phyloP scores from a whole-genome alignment of 257 asterid genomes.

The Nicotiana tomentosiformis region DNA sequence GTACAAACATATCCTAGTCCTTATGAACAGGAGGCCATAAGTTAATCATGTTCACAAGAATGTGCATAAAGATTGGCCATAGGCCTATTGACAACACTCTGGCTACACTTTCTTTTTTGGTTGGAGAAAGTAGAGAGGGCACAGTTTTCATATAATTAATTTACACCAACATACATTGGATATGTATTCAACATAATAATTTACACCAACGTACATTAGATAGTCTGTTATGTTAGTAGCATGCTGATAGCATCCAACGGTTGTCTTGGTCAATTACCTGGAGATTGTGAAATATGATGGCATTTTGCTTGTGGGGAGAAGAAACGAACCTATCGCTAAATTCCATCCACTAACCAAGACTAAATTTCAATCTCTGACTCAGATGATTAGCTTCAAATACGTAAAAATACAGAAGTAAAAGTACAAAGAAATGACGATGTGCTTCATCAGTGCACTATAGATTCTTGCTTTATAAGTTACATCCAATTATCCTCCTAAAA shows the following conservation, averaged over 20 bases:
- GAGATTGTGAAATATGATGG: background rate
- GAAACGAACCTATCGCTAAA: background rate
- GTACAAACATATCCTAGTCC: background rate
- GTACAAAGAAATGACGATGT: background rate
- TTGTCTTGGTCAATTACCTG: background rate
- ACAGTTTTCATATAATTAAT: too few species aligned
- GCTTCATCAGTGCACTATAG: background rate
- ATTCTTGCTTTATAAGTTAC: background rate
- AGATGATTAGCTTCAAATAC: background rate
- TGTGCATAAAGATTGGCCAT: background rate
- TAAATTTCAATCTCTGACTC: background rate
- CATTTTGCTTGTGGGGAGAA: background rate
- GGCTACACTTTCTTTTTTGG: too few species aligned
- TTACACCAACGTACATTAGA: background rate
- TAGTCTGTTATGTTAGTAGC: background rate
- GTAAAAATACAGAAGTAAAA: background rate
- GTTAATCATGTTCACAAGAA: background rate
- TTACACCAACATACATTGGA: too few species aligned
- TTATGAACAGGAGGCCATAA: background rate
- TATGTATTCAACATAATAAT: background rate
- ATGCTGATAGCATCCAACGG: background rate
- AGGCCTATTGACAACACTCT: background rate
- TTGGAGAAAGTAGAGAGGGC: too few species aligned
- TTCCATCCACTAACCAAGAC: background rate
- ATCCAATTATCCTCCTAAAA: background rate